Base-by-base conservation (phyloP, 345 rosid genomes). In the Linum trigynum region DNA sequence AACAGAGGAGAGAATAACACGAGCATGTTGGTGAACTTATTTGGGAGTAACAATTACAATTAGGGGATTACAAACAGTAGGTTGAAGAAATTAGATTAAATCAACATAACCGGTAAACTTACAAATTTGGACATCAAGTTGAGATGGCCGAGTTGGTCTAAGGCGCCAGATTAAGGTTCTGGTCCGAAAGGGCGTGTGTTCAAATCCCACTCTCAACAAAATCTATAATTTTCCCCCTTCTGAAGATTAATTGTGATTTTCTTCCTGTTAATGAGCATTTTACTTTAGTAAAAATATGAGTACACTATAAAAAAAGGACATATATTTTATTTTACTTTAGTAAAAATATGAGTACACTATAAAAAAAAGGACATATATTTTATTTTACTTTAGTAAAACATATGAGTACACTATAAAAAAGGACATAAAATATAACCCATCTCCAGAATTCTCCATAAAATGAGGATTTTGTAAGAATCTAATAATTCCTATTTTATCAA, bases 81-180 rank as follows among this genome's bases (percentile, higher is more conserved):
- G 7, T 48, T 45, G 16, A 9, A 45, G n/a, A 61, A 72, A 73
- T 23, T 23, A 23, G 32, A 23, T 23, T 23, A 23, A 23, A 23
- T 23, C 32, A 23, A 23, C 32, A 23, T 23, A 23, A 23, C 32
- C 32, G 32, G 1, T 23, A 23, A 23, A 23, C 32, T 23, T 23
- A 23, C 45, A 41, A 41, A 41, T 41, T 41, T 48, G 11, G 53
- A 3, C 15, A 48, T 10, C 0, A 57, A 4, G 96, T 88, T 82
- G 88, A 82, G 84, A 87, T 85, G 96, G 96, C 95, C 89, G 96
- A 86, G 97, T 94, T 86, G 92, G 97, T 85, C 90, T 83, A 86
- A 88, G 96, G 92, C 91, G 92, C 92, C 90, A 86, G 95, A 86
- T 90, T 88, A 88, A 86, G 99, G 97, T 91, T 86, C 90, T 88